Evolutionary conservation across 768 basidiomycete genomes (phyloP).

Genomic region (Lactarius vividus): DNA sequence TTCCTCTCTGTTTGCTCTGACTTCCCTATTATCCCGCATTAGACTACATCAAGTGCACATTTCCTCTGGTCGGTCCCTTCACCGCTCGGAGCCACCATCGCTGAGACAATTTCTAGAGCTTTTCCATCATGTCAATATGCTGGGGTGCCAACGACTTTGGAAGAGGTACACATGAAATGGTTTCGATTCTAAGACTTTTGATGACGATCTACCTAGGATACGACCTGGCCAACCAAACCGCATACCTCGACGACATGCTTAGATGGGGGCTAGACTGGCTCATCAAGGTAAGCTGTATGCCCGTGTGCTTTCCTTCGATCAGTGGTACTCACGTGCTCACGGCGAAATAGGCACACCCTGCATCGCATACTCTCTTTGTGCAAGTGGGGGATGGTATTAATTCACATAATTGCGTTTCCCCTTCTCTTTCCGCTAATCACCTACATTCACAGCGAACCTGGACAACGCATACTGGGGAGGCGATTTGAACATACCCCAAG

Average conservation of each 20-base stretch:
- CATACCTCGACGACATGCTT: constrained; percentile 87
- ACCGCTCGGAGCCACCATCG: constrained; percentile 1
- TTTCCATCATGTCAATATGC: constrained; percentile 78
- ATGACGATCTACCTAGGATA: constrained; percentile 51
- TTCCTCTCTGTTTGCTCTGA: neutral
- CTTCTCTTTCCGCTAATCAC: constrained; percentile 6
- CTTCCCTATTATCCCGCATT: neutral
- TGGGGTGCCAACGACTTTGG: constrained; percentile 91
- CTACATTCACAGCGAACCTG: constrained; percentile 41
- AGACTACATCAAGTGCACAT: constrained; percentile 90
- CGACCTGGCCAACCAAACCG: constrained; percentile 80
- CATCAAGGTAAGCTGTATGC: constrained; percentile 60
- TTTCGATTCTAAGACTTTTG: neutral
- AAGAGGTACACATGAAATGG: constrained; percentile 45
- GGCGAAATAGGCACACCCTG: constrained; percentile 68
- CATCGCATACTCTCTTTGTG: constrained; percentile 68
- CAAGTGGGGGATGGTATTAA: constrained; percentile 64
- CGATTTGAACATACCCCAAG: constrained; percentile 69
- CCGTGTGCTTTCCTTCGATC: neutral
- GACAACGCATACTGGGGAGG: constrained; percentile 91
- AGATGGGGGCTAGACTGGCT: constrained; percentile 93
- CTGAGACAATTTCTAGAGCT: constrained; percentile 48
- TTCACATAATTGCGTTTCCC: constrained; percentile 6
- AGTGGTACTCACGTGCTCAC: constrained; percentile 3
- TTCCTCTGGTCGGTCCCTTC: constrained; percentile 60